Conservation (phyloP, 495 filamentous ascomycete genomes). For the Podospora pseudocomata region DNA sequence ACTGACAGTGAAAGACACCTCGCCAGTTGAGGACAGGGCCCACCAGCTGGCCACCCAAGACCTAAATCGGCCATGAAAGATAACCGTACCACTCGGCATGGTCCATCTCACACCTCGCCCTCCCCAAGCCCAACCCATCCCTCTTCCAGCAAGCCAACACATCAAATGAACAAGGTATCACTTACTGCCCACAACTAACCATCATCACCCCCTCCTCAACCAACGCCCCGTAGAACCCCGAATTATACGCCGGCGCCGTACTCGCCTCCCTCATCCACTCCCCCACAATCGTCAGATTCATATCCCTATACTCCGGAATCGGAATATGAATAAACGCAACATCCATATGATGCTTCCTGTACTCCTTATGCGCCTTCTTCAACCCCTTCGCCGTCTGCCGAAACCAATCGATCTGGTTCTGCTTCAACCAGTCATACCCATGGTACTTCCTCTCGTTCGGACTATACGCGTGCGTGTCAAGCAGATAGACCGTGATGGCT, state of each 20-base stretch:
- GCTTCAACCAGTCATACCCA: slow-evolving; percentile 96
- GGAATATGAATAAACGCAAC: slow-evolving; percentile 98
- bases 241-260: slow-evolving; percentile 85
- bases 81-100: no score
- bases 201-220: slow-evolving; percentile 78
- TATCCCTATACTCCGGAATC: slow-evolving; percentile 73
- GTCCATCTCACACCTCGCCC: no score
- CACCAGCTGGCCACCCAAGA: no score
- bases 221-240: slow-evolving; percentile 80
- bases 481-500: slow-evolving; percentile 85
- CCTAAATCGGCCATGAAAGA: no score
- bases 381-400: slow-evolving; percentile 65
- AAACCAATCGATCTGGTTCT: slow-evolving; percentile 93
- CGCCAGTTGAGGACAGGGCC: no score
- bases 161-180: slow-evolving; percentile 20
- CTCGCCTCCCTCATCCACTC: slow-evolving; percentile 63
- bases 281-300: slow-evolving; percentile 53
- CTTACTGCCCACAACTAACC: slow-evolving; percentile 87
- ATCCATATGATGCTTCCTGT: slow-evolving; percentile 89
- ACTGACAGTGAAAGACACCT: no score
- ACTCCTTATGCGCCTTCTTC: slow-evolving; percentile 67
- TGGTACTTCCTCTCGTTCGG: slow-evolving; percentile 79
- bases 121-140: neutral
- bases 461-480: slow-evolving; percentile 90
- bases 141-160: neutral